Evolutionary conservation across 352 stramenopile genomes (phyloP).

Genomic region (Pythium periplocum): DNA sequence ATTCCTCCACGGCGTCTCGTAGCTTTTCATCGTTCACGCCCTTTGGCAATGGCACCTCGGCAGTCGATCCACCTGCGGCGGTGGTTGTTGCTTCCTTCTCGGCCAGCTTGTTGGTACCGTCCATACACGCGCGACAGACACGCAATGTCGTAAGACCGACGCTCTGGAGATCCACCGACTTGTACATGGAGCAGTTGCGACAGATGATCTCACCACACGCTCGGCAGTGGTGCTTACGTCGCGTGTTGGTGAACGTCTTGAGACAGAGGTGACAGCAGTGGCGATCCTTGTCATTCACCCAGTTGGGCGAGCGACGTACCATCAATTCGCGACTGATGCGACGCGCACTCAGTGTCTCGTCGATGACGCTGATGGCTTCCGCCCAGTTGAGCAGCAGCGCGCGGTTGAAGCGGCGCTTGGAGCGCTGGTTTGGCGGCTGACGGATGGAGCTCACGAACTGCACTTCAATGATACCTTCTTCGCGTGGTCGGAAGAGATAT

Average conservation of each 20-base stretch:
- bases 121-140: slow-evolving; percentile 76
- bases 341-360: slow-evolving; percentile 59
- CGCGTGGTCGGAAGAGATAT: slow-evolving; percentile 64
- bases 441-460: slow-evolving; percentile 79
- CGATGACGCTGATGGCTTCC: slow-evolving; percentile 53
- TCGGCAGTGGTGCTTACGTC: slow-evolving; percentile 76
- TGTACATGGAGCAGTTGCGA: slow-evolving; percentile 71
- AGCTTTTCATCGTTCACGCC: slow-evolving; percentile 39
- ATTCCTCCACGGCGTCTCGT: slow-evolving; percentile 62
- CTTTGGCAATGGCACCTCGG: slow-evolving; percentile 20
- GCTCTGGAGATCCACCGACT: slow-evolving; percentile 66
- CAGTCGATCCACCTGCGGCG: slow-evolving; percentile 3
- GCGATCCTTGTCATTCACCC: slow-evolving; percentile 79
- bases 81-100: slow-evolving; percentile 9
- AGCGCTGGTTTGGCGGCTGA: slow-evolving; percentile 56
- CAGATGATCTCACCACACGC: slow-evolving; percentile 85
- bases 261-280: slow-evolving; percentile 79
- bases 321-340: slow-evolving; percentile 75
- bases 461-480: slow-evolving; percentile 58
- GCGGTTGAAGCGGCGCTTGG: slow-evolving; percentile 56
- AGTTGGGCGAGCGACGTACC: slow-evolving; percentile 60
- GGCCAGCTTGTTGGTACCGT: slow-evolving; percentile 29
- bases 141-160: slow-evolving; percentile 71
- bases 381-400: slow-evolving; percentile 66
- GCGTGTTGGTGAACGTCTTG: slow-evolving; percentile 78